Conservation (phyloP, 164 flowering plant genomes). For the Echeveria elegans region DNA sequence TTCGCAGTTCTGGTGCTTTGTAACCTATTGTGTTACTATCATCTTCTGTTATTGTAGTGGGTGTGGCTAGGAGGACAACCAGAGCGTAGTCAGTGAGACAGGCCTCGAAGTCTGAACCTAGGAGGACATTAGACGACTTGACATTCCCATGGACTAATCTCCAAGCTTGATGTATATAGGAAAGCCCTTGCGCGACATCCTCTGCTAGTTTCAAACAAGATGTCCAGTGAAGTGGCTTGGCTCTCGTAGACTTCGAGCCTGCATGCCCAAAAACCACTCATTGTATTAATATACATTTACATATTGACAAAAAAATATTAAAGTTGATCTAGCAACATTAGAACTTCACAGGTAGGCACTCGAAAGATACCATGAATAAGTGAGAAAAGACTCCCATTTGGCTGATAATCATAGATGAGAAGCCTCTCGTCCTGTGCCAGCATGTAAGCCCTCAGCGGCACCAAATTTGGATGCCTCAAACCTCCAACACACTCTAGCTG, state of each 20-base stretch:
- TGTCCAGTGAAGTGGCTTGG: slow-evolving; percentile 97
- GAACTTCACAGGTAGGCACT: too few relatives aligned
- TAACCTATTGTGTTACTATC: slow-evolving; percentile 28
- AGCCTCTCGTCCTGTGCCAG: slow-evolving; percentile 84
- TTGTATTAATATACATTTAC: neutral
- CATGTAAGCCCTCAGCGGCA: slow-evolving; percentile 77
- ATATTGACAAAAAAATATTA: too few relatives aligned
- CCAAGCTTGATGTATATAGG: slow-evolving; percentile 88
- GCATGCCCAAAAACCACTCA: slow-evolving; percentile 6
- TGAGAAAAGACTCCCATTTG: slow-evolving; percentile 85
- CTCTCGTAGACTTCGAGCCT: slow-evolving; percentile 78
- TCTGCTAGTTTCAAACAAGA: slow-evolving; percentile 98
- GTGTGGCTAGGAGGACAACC: slow-evolving; percentile 22
- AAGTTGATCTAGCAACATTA: too few relatives aligned
- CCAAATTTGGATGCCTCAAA: slow-evolving; percentile 81
- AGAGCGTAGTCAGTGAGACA: slow-evolving; percentile 84
- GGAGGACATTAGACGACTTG: slow-evolving; percentile 85
- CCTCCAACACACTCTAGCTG: slow-evolving; percentile 79
- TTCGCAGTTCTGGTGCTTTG: slow-evolving; percentile 61
- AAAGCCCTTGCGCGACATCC: slow-evolving; percentile 93
- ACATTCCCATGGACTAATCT: slow-evolving; percentile 85
- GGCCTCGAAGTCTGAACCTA: slow-evolving; percentile 90
- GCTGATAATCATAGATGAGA: slow-evolving; percentile 73
- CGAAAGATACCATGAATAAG: slow-evolving; percentile 65
- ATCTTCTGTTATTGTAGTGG: slow-evolving; percentile 14